A percentile compares a stretch with the other conserved stretches of the same genome.
These are phyloP conservation scores for Dothideomycetes sp. DNA, from an alignment of 2,329 filamentous ascomycete genomes.

Conservation along the genomic window DNA sequence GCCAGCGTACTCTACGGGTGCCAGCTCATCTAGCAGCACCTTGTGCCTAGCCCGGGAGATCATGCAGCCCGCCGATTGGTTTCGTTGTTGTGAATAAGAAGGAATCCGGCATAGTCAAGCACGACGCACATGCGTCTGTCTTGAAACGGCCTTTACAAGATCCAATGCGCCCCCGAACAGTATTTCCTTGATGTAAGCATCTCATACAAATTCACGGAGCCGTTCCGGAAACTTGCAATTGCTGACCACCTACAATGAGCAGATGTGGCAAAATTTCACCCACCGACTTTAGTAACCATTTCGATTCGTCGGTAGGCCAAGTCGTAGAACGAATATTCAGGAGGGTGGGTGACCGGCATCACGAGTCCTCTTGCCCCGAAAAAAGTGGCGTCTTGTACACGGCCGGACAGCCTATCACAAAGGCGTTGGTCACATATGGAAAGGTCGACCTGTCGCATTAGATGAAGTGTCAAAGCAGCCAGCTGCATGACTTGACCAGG, in stretches of 20 bases:
- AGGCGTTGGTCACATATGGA: slow-evolving; percentile 4
- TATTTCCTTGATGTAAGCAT: too few species aligned
- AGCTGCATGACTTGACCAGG: slow-evolving; percentile 8
- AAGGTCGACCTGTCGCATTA: slow-evolving; percentile 3
- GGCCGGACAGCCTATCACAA: slow-evolving; percentile 9
- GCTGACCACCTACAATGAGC: too few species aligned
- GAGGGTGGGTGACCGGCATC: slow-evolving; percentile 12
- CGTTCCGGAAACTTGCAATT: too few species aligned
- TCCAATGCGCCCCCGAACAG: too few species aligned
- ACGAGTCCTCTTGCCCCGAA: slow-evolving; percentile 10
- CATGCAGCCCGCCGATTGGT: slow-evolving; percentile 11
- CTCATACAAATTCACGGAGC: too few species aligned
- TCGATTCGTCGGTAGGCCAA: too few species aligned
- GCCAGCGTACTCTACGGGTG: slow-evolving; percentile 23
- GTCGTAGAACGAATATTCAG: background rate
- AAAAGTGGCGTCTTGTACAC: slow-evolving; percentile 11
- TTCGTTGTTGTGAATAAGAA: background rate
- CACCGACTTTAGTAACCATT: too few species aligned
- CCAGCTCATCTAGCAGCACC: slow-evolving; percentile 23
- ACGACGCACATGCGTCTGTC: too few species aligned
- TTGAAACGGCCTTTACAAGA: background rate
- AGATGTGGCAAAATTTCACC: too few species aligned
- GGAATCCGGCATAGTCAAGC: slow-evolving; percentile 1
- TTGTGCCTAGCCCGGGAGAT: slow-evolving; percentile 6
- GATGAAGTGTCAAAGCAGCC: slow-evolving; percentile 8